Evolutionary conservation across 176 grass and related monocot genomes (phyloP).

Genomic region (Oryza punctata): DNA sequence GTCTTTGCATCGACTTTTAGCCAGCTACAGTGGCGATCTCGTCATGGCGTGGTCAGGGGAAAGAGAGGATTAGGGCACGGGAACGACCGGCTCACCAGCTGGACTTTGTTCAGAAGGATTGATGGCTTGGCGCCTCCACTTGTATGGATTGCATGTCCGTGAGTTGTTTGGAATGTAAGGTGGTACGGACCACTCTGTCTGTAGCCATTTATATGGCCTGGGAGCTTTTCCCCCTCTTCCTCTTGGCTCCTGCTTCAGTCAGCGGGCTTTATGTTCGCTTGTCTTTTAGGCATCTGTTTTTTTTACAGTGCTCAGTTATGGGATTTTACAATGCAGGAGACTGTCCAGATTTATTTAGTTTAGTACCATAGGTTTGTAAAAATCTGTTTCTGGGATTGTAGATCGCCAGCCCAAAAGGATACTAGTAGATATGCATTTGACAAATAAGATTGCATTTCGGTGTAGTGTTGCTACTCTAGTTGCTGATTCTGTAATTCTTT

Average conservation of each 20-base stretch:
- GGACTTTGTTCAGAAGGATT: constrained; percentile 33
- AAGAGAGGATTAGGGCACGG: neutral
- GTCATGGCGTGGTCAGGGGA: constrained; percentile 2
- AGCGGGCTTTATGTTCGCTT: neutral
- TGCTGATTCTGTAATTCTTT: constrained; percentile 41
- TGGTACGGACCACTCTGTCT: constrained; percentile 35
- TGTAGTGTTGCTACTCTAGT: neutral
- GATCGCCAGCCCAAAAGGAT: neutral
- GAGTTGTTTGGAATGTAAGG: constrained; percentile 31
- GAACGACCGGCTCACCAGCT: constrained; percentile 14
- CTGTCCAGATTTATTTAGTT: neutral
- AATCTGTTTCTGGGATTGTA: neutral
- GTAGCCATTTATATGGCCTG: constrained; percentile 3
- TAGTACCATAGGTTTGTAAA: neutral
- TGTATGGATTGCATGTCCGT: neutral
- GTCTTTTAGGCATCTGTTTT: constrained; percentile 12
- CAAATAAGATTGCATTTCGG: neutral
- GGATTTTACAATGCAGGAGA: neutral
- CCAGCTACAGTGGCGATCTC: constrained; percentile 35
- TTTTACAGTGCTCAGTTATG: neutral
- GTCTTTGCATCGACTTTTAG: constrained; percentile 33
- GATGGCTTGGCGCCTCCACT: constrained; percentile 25
- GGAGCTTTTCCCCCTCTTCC: neutral
- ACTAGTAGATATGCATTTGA: neutral
- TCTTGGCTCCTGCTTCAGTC: constrained; percentile 21